Evolutionary conservation across 2,329 filamentous ascomycete genomes (phyloP), one percentile per base, ranked within the genome.

Genomic region (Epichloe bromicola): DNA sequence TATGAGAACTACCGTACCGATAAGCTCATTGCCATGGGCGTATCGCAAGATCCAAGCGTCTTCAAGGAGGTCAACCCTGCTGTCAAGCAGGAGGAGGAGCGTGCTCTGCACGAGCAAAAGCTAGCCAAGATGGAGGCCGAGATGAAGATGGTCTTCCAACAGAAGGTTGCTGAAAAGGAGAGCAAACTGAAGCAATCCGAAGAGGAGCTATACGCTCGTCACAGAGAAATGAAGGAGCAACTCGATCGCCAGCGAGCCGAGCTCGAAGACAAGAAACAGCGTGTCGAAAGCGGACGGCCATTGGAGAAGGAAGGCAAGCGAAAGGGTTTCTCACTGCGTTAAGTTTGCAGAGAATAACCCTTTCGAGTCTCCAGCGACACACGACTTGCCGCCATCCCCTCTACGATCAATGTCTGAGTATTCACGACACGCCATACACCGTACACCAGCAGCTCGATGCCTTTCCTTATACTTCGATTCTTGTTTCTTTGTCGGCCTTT

Each of bases 111-210:
- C 79, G 93, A 98, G 75, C 90, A 96, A 79, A 98, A 98, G 79
- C 88, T 98, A 62, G 88, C 91, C 71, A 98, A 98, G 88, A 98
- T 98, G 93, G 93, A 98, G 73, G 83, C 89, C 65, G 93, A 98
- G 73, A 98, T 98, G 93, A 98, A 98, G 88, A 95, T 96, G 88
- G 93, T 98, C 61, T 98, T 98, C 88, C 93, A 97, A 71, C 93
- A 98, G 70, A 98, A 98, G 85, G 93, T 98, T 34, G 83, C 88
- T 59, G 93, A 98, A 73, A 98, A 98, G 79, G 93, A 98, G 75
- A 95, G 88, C 81, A 98, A 98, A 75, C 78, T 98, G 69, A 95
- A 95, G 76, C 93, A 97, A 75, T 95, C 89, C 78, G 93, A 98
- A 72, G 93, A 98, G 70, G 93, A 98, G 78, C 76, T 98, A 53